Evolutionary conservation across 371 early-diverging fungal genomes (phyloP).

Genomic region (Sporodiniella umbellata): DNA sequence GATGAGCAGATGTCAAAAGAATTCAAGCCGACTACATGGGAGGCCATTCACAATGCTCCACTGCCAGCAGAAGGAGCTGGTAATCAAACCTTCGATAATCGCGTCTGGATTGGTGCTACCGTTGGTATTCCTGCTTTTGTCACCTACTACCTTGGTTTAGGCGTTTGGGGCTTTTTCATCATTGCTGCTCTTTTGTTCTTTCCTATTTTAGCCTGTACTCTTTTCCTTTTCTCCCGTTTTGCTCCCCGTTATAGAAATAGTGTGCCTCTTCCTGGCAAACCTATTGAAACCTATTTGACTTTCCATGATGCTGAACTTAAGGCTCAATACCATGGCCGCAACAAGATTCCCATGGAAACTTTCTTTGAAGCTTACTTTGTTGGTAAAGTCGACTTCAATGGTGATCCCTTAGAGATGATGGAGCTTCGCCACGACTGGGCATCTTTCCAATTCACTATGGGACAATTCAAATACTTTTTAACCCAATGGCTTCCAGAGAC

Average conservation of each 20-base stretch:
- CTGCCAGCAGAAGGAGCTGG: slow-evolving; percentile 79
- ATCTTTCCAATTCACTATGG: slow-evolving; percentile 77
- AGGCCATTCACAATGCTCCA: slow-evolving; percentile 56
- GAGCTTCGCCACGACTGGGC: slow-evolving; percentile 96
- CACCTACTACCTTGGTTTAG: slow-evolving; percentile 55
- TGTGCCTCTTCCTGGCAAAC: slow-evolving; percentile 74
- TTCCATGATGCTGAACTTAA: slow-evolving; percentile 80
- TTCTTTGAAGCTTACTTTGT: slow-evolving; percentile 96
- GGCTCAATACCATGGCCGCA: slow-evolving; percentile 66
- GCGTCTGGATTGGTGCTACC: slow-evolving; percentile 49
- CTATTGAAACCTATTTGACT: slow-evolving; percentile 82
- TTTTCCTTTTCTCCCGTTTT: slow-evolving; percentile 63
- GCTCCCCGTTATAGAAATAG: slow-evolving; percentile 68
- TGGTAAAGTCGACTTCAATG: slow-evolving; percentile 89
- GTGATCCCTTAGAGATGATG: slow-evolving; percentile 82
- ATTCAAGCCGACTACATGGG: slow-evolving; percentile 57
- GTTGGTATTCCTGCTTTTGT: slow-evolving; percentile 63
- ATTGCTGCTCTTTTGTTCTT: slow-evolving; percentile 59
- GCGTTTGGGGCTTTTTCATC: slow-evolving; percentile 56
- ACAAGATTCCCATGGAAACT: slow-evolving; percentile 94
- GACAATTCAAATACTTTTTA: slow-evolving; percentile 89
- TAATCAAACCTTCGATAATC: slow-evolving; percentile 70
- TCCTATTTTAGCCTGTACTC: slow-evolving; percentile 67
- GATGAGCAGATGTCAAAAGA: slow-evolving; percentile 22
- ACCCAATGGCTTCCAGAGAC: slow-evolving; percentile 95